Evolutionary conservation across 1,139 yeast genomes (phyloP).

Genomic region (Lizanozyma gosingica): DNA sequence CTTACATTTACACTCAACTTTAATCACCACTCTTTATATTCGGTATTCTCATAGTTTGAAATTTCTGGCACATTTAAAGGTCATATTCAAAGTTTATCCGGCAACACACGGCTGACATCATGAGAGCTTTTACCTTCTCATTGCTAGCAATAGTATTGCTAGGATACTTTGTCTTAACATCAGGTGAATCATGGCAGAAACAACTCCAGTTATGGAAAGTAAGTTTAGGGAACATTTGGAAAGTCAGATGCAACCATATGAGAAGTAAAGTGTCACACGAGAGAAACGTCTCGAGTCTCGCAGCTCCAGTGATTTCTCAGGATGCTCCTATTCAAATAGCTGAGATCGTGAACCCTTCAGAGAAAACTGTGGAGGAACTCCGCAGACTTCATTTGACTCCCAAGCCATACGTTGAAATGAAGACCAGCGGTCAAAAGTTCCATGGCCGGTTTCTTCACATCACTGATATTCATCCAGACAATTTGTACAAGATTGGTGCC

Average conservation of each 20-base stretch:
- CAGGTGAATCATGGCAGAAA: background rate
- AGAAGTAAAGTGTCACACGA: background rate
- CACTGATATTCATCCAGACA: constrained; percentile 83
- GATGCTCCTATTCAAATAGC: too few species aligned
- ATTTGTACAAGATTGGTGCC: constrained; percentile 49
- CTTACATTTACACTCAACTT: too few species aligned
- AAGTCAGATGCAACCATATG: background rate
- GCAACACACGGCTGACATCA: too few species aligned
- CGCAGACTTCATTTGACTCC: background rate
- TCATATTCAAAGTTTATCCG: too few species aligned
- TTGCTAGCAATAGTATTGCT: background rate
- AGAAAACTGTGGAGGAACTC: background rate
- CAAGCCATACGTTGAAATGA: background rate
- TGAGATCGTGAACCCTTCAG: background rate
- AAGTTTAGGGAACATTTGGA: background rate
- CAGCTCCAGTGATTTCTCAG: too few species aligned
- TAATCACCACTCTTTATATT: too few species aligned
- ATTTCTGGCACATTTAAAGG: too few species aligned
- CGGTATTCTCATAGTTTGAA: too few species aligned
- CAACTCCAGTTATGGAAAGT: background rate
- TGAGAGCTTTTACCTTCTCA: background rate
- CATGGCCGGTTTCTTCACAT: constrained; percentile 78
- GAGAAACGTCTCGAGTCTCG: too few species aligned
- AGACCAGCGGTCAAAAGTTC: constrained; percentile 8
- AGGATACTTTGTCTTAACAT: background rate